Conservation (phyloP, 2,329 filamentous ascomycete species). For the Simplicillium aogashimaense region DNA sequence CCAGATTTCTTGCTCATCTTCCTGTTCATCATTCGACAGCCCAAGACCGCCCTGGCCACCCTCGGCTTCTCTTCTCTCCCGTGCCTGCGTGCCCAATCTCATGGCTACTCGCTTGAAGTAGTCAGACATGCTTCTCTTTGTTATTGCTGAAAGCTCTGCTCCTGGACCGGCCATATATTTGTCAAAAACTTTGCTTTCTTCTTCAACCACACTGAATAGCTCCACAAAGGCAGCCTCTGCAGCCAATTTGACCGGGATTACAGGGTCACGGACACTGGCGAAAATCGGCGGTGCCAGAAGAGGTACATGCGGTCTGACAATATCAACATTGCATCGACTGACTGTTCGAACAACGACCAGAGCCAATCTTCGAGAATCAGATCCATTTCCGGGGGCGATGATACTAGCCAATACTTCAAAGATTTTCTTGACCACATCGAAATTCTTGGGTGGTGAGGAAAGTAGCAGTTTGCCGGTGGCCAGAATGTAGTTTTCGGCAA, state of each 20-base stretch:
- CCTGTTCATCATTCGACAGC: conserved; percentile 78
- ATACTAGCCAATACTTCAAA: conserved; percentile 68
- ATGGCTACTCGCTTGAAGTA: conserved; percentile 93
- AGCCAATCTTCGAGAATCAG: conserved; percentile 75
- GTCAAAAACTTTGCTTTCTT: conserved; percentile 79
- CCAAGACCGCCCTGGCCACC: conserved; percentile 80
- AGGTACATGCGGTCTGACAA: conserved; percentile 71
- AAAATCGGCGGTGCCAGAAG: conserved; percentile 80
- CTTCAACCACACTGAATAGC: conserved; percentile 81
- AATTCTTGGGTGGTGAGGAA: conserved; percentile 54
- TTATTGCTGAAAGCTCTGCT: conserved; percentile 55
- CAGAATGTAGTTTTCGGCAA: conserved; percentile 80
- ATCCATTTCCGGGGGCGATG: conserved; percentile 67
- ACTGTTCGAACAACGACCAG: conserved; percentile 84
- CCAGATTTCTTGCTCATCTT: conserved; percentile 95
- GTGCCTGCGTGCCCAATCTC: conserved; percentile 73
- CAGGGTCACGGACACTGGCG: conserved; percentile 75
- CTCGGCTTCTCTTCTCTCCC: conserved; percentile 84
- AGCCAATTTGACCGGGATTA: conserved; percentile 92
- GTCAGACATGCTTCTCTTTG: conserved; percentile 85
- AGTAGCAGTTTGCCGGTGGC: conserved; percentile 88
- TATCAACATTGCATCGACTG: conserved; percentile 66
- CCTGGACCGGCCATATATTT: conserved; percentile 70
- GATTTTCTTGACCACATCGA: conserved; percentile 68
- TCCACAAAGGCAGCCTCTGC: conserved; percentile 91